These are phyloP conservation scores for Monilinia polystroma DNA, from an alignment of 2,329 filamentous ascomycete genomes.

Conservation along the genomic window DNA sequence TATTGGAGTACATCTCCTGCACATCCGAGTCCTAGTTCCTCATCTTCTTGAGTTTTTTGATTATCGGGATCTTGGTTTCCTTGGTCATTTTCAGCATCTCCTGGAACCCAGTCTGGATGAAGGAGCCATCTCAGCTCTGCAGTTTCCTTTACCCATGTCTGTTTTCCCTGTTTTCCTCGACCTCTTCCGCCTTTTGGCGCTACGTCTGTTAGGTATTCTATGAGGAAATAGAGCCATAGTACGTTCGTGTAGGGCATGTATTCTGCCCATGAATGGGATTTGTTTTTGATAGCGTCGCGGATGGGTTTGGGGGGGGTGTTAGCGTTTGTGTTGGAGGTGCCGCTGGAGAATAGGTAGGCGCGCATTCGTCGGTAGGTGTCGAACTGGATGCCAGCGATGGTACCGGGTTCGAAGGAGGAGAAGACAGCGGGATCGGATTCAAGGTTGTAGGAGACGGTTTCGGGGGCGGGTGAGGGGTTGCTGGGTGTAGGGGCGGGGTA, in stretches of 20 bases:
- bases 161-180: neutral
- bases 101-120: constrained; percentile 3
- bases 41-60: neutral
- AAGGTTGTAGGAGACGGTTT: constrained; percentile 55
- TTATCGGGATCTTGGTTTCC: neutral
- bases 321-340: constrained; percentile 24
- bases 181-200: constrained; percentile 12
- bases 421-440: constrained; percentile 61
- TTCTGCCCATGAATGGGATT: constrained; percentile 48
- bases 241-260: constrained; percentile 64
- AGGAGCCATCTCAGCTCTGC: constrained; percentile 12
- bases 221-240: constrained; percentile 56
- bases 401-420: constrained; percentile 48
- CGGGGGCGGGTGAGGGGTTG: constrained; percentile 34
- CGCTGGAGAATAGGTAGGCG: constrained; percentile 31
- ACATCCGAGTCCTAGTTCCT: constrained; percentile 5
- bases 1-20: constrained; percentile 32
- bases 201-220: constrained; percentile 20
- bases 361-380: constrained; percentile 56
- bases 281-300: constrained; percentile 6
- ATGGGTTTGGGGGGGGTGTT: constrained; percentile 1
- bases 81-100: neutral
- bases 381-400: constrained; percentile 48
- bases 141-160: neutral
- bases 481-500: constrained; percentile 31